Conservation (phyloP, 768 basidiomycete species). For the Lactarius sp. region DNA sequence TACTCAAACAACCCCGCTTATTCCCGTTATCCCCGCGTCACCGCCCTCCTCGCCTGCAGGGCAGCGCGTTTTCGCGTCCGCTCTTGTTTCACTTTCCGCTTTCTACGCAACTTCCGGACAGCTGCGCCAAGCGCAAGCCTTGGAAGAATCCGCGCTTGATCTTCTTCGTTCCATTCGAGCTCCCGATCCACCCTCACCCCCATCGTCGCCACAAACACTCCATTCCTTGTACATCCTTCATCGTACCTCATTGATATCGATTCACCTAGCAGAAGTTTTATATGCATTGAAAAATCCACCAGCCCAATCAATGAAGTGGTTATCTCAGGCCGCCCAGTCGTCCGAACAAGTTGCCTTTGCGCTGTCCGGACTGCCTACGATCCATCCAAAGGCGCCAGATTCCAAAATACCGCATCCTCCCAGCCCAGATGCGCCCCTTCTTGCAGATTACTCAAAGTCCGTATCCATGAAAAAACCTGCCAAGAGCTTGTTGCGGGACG, state of each 20-base stretch:
- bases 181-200: constrained; percentile 39
- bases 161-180: constrained; percentile 52
- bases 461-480: constrained; percentile 52
- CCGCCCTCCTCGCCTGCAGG: constrained; percentile 53
- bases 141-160: constrained; percentile 52
- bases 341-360: constrained; percentile 59
- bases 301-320: constrained; percentile 47
- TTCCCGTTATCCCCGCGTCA: constrained; percentile 34
- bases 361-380: constrained; percentile 42
- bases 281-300: constrained; percentile 44
- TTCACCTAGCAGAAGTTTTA: constrained; percentile 70
- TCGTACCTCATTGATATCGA: constrained; percentile 64
- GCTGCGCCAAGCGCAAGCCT: constrained; percentile 47
- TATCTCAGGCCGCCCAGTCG: constrained; percentile 58
- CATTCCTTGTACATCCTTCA: constrained; percentile 66
- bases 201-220: constrained; percentile 54
- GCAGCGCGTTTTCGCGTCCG: constrained; percentile 57
- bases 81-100: constrained; percentile 67
- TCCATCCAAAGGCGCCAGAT: constrained; percentile 34
- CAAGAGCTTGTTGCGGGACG: constrained; percentile 55
- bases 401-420: constrained; percentile 37
- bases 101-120: constrained; percentile 58
- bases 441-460: constrained; percentile 44
- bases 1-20: constrained; percentile 21
- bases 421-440: constrained; percentile 38